Base-by-base conservation (phyloP, 768 basidiomycete species). In the Xerocomellus amylosporus region DNA sequence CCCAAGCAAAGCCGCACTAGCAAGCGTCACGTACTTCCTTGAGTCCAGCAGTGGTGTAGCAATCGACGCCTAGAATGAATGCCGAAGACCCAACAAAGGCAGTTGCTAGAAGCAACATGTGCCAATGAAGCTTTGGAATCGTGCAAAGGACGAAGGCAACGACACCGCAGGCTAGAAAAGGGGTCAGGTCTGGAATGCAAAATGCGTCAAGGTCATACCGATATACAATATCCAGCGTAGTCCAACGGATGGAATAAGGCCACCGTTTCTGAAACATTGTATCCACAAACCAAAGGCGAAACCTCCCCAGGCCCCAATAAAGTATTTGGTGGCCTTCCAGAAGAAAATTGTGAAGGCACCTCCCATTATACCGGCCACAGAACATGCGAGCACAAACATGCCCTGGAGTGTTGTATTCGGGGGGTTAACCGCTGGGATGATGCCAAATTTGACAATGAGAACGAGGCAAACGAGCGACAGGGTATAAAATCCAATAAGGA, bases 1-100 rank as follows among this genome's bases (percentile, higher is more conserved):
- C 58, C 26, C 50, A 8, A n/a, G 14, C 24, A 14, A 46, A 30
- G 37, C 7, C 4, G 26, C 19, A 45, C 49, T 14, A 37, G 31
- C 33, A 37, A 20, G 13, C 0, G 19, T 31, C 46, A 57, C 73
- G 73, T 60, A 89, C 93, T 84, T 97, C 94, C 75, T 98, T 98
- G 49, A 98, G 79, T 20, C 90, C 90, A 7, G 89, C 91, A 17
- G 90, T 88, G 3, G 93, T 90, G 70, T 85, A 97, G 69, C 95
- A 97, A 71, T 98, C 95, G 37, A 97, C 84, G 19, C 96, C 96
- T 14, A 98, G 77, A 53, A 94, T 92, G 70, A 97, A 88, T 1
- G 93, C 87, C 19, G 88, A 88, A 24, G 94, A 86, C 8, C 95
- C 95, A 59, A 97, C 92, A 62, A 91, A 81, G 42, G 93, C 88